A percentile compares a stretch with the other conserved stretches of the same genome.
phyloP scores from a whole-genome alignment of 2,329 filamentous ascomycete genomes.

The Fusarium sp. region DNA sequence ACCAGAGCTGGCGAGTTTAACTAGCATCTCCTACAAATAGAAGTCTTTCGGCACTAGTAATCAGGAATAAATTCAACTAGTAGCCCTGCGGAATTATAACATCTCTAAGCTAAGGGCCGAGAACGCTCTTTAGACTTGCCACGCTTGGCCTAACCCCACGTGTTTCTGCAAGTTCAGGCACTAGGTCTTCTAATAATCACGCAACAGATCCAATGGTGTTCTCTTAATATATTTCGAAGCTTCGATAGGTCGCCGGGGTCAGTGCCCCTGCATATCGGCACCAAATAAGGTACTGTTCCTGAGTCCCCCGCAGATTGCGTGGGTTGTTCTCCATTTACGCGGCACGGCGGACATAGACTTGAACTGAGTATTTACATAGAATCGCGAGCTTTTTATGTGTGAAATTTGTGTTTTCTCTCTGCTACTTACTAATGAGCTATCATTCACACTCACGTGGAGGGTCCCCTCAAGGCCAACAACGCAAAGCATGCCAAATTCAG shows the following conservation, averaged over 20 bases:
- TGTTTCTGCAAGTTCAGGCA: background rate
- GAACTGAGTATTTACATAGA: no score
- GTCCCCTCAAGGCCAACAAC: background rate
- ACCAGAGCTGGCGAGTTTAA: background rate
- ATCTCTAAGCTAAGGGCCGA: background rate
- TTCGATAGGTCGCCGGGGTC: background rate
- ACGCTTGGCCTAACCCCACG: background rate
- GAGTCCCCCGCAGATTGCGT: background rate
- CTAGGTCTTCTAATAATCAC: background rate
- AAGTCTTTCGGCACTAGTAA: background rate
- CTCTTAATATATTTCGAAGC: background rate
- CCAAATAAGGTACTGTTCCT: background rate
- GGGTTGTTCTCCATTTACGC: background rate
- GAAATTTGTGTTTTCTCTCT: background rate
- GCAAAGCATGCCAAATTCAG: slow-evolving; percentile 6
- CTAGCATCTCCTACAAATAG: fast-evolving
- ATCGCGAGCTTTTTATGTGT: background rate
- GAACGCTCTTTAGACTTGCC: background rate
- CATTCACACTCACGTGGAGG: background rate
- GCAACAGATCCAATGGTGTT: background rate
- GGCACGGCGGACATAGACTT: background rate
- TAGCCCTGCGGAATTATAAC: background rate
- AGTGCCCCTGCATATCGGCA: slow-evolving; percentile 8
- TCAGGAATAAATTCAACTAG: background rate
- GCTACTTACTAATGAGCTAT: background rate